These are phyloP conservation scores for Globisporangium paroecandrum DNA, from an alignment of 352 stramenopile genomes.

Conservation along the genomic window DNA sequence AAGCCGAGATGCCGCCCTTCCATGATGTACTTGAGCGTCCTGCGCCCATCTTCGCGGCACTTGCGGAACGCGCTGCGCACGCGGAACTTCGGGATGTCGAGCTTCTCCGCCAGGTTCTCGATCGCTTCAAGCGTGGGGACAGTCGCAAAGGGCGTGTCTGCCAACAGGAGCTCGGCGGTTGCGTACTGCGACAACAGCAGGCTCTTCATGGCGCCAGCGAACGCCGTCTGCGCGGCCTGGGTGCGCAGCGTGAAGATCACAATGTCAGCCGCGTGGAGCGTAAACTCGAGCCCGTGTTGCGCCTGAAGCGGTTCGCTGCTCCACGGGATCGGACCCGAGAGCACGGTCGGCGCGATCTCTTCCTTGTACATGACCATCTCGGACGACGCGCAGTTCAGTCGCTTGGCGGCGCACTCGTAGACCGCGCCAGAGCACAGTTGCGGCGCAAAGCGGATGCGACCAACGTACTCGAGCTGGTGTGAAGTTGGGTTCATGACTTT, in stretches of 20 bases:
- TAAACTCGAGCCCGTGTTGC: constrained; percentile 13
- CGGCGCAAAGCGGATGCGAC: constrained; percentile 30
- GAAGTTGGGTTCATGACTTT: constrained; percentile 52
- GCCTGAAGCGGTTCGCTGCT: constrained; percentile 16
- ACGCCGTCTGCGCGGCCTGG: constrained; percentile 19
- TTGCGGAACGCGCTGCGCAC: constrained; percentile 80
- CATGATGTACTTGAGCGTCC: constrained; percentile 79
- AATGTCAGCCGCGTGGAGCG: constrained; percentile 55
- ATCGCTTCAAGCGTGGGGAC: constrained; percentile 55
- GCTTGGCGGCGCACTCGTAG: constrained; percentile 45
- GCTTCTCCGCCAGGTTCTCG: constrained; percentile 55
- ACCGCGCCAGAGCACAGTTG: constrained; percentile 33
- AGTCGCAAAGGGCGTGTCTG: constrained; percentile 9
- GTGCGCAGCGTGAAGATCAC: constrained; percentile 45
- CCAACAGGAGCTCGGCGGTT: constrained; percentile 32
- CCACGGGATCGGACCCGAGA: constrained; percentile 46
- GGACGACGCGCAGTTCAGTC: constrained; percentile 34
- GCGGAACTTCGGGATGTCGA: constrained; percentile 79
- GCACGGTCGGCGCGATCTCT: constrained; percentile 63
- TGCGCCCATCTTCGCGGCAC: constrained; percentile 60
- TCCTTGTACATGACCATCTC: constrained; percentile 70
- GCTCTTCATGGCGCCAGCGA: constrained; percentile 24
- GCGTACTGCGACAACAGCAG: constrained; percentile 44
- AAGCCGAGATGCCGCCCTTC: constrained; percentile 76
- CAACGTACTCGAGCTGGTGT: constrained; percentile 40